Evolutionary conservation across 2,329 filamentous ascomycete species (phyloP), one percentile per base, ranked within the genome.

Genomic region (Sarocladium oryzae): DNA sequence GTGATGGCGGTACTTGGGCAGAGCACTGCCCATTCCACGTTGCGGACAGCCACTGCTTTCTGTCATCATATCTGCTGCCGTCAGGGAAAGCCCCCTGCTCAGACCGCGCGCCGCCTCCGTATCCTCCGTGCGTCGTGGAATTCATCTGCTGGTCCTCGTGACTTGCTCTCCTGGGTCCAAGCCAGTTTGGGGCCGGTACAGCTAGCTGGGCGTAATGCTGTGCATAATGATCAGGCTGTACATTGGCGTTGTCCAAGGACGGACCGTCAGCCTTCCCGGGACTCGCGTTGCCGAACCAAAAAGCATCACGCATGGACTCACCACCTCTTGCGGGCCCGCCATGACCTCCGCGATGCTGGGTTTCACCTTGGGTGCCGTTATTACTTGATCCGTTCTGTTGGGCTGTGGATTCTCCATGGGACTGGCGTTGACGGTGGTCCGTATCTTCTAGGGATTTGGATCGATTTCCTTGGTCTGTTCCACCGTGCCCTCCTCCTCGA

Each of bases 311-410:
- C 23, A 28, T 49, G 33, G 46, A 49, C 46, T 49, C 46, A 49
- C 46, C 46, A 21, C 46, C 46, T 49, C 46, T 49, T 18, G 16
- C 28, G 7, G 32, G 46, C 33, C 52, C 33, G 32, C 41, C 49
- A 18, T 49, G 37, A 9, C 40, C 49, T 28, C 48, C 38, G 23
- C 53, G 50, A 52, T 51, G 38, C 20, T 41, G 46, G 16, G 30
- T 21, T 3, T 48, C 48, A 18, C 35, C 37, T 30, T 20, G 23
- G 36, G 46, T 51, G 35, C 10, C 36, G 21, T 48, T 16, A 33
- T 48, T 18, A 41, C 26, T 40, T 52, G 23, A 16, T 49, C 28
- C 24, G 23, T 38, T 18, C 18, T 52, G 11, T 48, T 18, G 40
- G 18, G 41, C 11, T 35, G 23, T 26, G 11, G 37, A 36, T 13